Percentiles rank a stretch among this genome's conserved stretches.
phyloP scores from a whole-genome alignment of 345 rosid genomes.

The Angophora floribunda region DNA sequence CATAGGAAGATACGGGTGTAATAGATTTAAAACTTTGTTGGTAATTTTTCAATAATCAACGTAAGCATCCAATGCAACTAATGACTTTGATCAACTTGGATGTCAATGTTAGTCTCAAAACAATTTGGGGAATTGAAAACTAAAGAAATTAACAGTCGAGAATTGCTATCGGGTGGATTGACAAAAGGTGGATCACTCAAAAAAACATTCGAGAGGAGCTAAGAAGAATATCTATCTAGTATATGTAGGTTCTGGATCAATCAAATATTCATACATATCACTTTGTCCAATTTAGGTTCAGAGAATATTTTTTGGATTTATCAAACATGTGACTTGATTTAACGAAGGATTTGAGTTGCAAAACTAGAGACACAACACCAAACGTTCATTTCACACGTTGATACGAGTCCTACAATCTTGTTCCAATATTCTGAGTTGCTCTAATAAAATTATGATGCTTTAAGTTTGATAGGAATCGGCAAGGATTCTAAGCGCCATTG shows the following conservation, averaged over 20 bases:
- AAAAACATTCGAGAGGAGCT: background rate
- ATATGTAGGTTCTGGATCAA: accelerated
- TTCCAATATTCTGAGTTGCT: background rate
- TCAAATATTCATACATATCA: background rate
- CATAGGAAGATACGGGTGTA: no score
- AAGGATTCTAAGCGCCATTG: background rate
- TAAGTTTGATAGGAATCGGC: accelerated
- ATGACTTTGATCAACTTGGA: background rate
- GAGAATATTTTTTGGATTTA: no score
- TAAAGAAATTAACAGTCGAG: background rate
- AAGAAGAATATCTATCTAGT: background rate
- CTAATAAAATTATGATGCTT: background rate
- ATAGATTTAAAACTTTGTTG: accelerated
- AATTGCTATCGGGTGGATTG: background rate
- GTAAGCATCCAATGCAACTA: no score
- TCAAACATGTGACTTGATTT: background rate
- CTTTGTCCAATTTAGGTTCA: background rate
- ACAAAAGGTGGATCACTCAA: background rate
- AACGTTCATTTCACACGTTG: background rate
- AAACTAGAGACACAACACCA: background rate
- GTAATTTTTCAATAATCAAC: no score
- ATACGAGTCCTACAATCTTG: background rate
- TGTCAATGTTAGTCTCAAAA: background rate
- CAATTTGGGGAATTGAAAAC: background rate
- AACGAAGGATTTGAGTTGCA: background rate